Conservation (phyloP, 257 asterid species). For the Thymus mandschuricus region DNA sequence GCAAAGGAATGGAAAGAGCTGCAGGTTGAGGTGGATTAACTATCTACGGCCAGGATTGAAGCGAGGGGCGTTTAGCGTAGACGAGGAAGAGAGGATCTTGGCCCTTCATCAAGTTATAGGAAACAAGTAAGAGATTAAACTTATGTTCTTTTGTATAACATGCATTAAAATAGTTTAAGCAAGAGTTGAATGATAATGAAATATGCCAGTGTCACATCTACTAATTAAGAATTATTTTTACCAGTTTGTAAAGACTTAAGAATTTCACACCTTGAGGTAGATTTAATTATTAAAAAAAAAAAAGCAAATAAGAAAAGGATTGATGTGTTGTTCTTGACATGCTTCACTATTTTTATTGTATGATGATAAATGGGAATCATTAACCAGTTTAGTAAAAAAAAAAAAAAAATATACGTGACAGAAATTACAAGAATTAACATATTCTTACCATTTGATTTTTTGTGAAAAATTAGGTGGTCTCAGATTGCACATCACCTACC, state of each 20-base stretch:
- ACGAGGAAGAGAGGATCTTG: slow-evolving; percentile 64
- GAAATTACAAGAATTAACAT: too few species aligned
- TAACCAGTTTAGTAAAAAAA: background rate
- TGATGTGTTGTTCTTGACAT: background rate
- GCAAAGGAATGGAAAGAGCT: slow-evolving; percentile 89
- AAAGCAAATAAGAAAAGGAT: background rate
- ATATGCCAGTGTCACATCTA: background rate
- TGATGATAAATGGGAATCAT: background rate
- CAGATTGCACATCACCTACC: slow-evolving; percentile 70
- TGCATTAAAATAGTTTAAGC: background rate
- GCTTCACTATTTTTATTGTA: background rate
- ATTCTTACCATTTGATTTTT: background rate
- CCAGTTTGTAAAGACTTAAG: slow-evolving; percentile 1
- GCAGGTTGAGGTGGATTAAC: slow-evolving; percentile 90
- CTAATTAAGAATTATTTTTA: background rate
- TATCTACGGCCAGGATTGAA: slow-evolving; percentile 84
- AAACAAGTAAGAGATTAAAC: slow-evolving; percentile 66
- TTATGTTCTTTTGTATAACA: too few species aligned
- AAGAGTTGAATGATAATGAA: background rate
- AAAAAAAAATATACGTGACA: too few species aligned
- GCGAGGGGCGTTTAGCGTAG: slow-evolving; percentile 58
- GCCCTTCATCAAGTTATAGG: slow-evolving; percentile 76
- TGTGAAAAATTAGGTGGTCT: slow-evolving; percentile 62
- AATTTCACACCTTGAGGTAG: background rate
- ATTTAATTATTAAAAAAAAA: background rate